A percentile compares a stretch with the other conserved stretches of the same genome.
These are phyloP conservation scores for Pseudonectria foliicola DNA, from an alignment of 2,329 filamentous ascomycete species.

Conservation along the genomic window DNA sequence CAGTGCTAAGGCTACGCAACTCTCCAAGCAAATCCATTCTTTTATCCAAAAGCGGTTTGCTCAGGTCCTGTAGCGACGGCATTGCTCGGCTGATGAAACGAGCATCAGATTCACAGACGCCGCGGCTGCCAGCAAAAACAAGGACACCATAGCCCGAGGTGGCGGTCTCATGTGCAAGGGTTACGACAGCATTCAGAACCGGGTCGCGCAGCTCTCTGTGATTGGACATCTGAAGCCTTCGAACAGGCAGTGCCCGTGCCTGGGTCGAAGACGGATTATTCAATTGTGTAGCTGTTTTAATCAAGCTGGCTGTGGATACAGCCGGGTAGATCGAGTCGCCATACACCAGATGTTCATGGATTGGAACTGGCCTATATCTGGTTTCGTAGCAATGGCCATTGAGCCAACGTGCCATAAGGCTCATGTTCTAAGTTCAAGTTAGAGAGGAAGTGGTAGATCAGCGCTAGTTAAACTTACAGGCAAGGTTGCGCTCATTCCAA, in stretches of 20 bases:
- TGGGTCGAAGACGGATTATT: conserved; percentile 28
- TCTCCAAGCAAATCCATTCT: conserved; percentile 59
- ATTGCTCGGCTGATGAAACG: conserved; percentile 59
- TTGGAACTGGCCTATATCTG: conserved; percentile 65
- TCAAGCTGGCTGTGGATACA: conserved; percentile 45
- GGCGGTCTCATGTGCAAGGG: conserved; percentile 62
- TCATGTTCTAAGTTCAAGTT: conserved; percentile 50
- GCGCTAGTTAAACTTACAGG: conserved; percentile 41
- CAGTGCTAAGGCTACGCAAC: conserved; percentile 57
- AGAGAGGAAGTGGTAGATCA: not conserved
- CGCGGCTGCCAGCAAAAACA: conserved; percentile 66
- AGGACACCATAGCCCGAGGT: conserved; percentile 62
- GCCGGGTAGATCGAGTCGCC: conserved; percentile 61
- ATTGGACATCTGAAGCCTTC: conserved; percentile 46
- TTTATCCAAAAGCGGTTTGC: conserved; percentile 44
- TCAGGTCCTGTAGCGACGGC: conserved; percentile 42
- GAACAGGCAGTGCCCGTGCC: conserved; percentile 32
- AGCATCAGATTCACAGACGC: conserved; percentile 62
- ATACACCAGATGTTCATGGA: conserved; percentile 68
- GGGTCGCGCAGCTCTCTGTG: conserved; percentile 58
- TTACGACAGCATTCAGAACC: conserved; percentile 62
- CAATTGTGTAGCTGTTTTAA: conserved; percentile 50
- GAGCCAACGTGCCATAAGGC: conserved; percentile 63
- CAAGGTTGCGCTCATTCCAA: conserved; percentile 76
- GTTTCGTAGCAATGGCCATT: conserved; percentile 65